These are phyloP conservation scores for Zostera marina DNA, from an alignment of 116 monocot genomes.

Conservation along the genomic window DNA sequence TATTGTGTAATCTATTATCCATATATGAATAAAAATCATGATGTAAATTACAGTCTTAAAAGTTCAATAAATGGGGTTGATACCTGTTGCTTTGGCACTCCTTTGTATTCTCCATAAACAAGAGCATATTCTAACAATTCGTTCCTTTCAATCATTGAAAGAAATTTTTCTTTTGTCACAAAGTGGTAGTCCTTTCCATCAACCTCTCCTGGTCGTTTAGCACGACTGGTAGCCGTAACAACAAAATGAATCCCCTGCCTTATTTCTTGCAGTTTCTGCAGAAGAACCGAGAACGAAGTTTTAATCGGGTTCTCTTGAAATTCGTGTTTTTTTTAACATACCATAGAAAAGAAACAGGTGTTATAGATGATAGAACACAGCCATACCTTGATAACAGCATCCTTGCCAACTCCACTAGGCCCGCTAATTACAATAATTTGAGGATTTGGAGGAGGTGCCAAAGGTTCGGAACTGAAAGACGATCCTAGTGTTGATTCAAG, in stretches of 20 bases:
- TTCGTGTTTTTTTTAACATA: neutral
- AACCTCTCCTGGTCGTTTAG: constrained; percentile 65
- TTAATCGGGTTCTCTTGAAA: neutral
- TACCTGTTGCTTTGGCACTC: constrained; percentile 97
- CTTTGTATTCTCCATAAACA: constrained; percentile 97
- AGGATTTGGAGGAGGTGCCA: constrained; percentile 54
- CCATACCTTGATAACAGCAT: constrained; percentile 77
- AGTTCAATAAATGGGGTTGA: neutral
- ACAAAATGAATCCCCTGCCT: constrained; percentile 82
- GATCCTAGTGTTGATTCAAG: constrained; percentile 75
- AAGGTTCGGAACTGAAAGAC: constrained; percentile 60
- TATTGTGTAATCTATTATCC: too few relatives aligned
- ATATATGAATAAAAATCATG: neutral
- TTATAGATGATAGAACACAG: neutral
- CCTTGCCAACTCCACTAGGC: constrained; percentile 96
- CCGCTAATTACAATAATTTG: constrained; percentile 86
- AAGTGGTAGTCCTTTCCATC: constrained; percentile 94
- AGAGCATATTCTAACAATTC: constrained; percentile 95
- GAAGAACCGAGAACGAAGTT: neutral
- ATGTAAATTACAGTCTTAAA: neutral
- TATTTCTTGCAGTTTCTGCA: constrained; percentile 77
- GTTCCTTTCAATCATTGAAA: constrained; percentile 84
- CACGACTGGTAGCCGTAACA: constrained; percentile 86
- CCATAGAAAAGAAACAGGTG: neutral
- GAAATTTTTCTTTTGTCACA: constrained; percentile 85